These are phyloP conservation scores for Wickerhamomyces xylosicus DNA, from an alignment of 805 yeast genomes.

Conservation along the genomic window DNA sequence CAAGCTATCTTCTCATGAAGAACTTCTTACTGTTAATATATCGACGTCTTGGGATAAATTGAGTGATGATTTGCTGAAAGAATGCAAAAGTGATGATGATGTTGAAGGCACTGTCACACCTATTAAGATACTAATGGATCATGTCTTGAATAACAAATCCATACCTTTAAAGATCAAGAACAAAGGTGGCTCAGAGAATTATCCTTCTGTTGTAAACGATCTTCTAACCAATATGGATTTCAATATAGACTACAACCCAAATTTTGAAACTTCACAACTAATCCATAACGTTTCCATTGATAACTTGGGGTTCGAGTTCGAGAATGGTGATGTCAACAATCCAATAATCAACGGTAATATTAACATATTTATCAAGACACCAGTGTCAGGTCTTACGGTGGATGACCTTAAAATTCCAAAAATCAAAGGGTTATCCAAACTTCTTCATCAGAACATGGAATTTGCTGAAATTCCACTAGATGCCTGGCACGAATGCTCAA, in stretches of 20 bases:
- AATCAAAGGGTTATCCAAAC: slow-evolving; percentile 31
- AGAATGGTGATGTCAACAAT: slow-evolving; percentile 20
- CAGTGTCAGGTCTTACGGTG: slow-evolving; percentile 11
- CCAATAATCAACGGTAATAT: slow-evolving; percentile 31
- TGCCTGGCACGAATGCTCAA: slow-evolving; percentile 36
- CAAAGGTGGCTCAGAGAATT: slow-evolving; percentile 13
- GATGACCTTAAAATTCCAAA: slow-evolving; percentile 18
- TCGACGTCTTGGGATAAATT: slow-evolving; percentile 5
- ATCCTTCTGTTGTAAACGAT: slow-evolving; percentile 12
- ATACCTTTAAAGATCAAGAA: slow-evolving; percentile 14
- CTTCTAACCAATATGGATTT: slow-evolving; percentile 8
- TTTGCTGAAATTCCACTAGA: slow-evolving; percentile 34
- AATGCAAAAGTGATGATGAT: slow-evolving; percentile 4
- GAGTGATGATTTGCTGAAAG: slow-evolving; percentile 1
- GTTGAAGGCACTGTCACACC: neutral
- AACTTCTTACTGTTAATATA: slow-evolving; percentile 6
- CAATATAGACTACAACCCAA: slow-evolving; percentile 9
- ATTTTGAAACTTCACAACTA: slow-evolving; percentile 10
- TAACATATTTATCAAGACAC: slow-evolving; percentile 21
- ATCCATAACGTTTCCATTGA: slow-evolving; percentile 28
- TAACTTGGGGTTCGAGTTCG: slow-evolving; percentile 25
- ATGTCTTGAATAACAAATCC: slow-evolving; percentile 9
- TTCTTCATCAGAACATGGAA: slow-evolving; percentile 27
- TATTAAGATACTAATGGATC: slow-evolving; percentile 6
- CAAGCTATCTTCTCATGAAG: slow-evolving; percentile 9